phyloP scores from a whole-genome alignment of 179 eudicot genomes.

The Corrigiola litoralis region DNA sequence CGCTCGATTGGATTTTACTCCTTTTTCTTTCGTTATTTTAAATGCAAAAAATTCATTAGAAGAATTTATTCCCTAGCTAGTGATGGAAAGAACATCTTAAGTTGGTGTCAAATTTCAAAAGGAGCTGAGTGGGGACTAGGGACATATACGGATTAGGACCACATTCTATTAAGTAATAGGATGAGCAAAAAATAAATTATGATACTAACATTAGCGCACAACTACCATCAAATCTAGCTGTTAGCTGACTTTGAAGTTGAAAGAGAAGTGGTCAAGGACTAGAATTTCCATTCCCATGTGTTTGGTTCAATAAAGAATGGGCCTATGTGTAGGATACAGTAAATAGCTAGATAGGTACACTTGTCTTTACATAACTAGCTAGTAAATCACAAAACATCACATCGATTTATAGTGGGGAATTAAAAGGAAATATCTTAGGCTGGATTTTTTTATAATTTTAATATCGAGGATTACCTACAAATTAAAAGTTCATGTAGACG shows the following conservation, averaged over 20 bases:
- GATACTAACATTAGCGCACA: slow-evolving; percentile 14
- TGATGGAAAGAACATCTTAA: neutral
- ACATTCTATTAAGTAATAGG: slow-evolving; percentile 5
- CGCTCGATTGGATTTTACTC: neutral
- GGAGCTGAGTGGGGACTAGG: neutral
- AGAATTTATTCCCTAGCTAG: slow-evolving; percentile 18
- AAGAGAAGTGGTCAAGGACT: neutral
- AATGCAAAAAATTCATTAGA: slow-evolving; percentile 3
- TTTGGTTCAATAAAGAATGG: slow-evolving; percentile 18
- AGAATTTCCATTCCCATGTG: neutral
- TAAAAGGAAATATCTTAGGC: no score
- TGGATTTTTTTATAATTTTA: no score
- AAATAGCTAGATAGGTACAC: neutral
- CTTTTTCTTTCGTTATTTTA: neutral
- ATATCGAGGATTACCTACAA: no score
- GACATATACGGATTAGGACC: slow-evolving; percentile 18
- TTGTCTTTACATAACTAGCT: neutral
- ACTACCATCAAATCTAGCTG: slow-evolving; percentile 15
- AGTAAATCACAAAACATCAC: no score
- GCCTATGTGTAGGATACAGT: neutral
- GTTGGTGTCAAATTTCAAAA: slow-evolving; percentile 5
- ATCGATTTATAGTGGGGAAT: no score
- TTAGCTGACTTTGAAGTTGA: slow-evolving; percentile 10
- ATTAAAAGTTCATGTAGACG: no score
- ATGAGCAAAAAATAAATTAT: slow-evolving; percentile 17